These are phyloP conservation scores for Ambrosiella cleistominuta DNA, from an alignment of 2,329 filamentous ascomycete species.

Conservation along the genomic window DNA sequence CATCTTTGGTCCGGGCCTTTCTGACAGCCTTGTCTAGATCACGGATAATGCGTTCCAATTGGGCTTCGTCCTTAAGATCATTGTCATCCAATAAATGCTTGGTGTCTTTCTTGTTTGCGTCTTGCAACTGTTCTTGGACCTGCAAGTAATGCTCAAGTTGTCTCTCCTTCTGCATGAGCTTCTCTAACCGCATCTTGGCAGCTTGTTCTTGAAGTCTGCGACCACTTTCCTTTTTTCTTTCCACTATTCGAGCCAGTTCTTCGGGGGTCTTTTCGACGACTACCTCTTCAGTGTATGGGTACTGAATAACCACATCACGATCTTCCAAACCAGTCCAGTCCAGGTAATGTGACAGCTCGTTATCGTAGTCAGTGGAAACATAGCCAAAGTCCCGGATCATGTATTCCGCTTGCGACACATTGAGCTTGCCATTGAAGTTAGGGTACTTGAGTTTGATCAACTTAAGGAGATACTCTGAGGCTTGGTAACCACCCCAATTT, in stretches of 20 bases:
- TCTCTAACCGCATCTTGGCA: constrained; percentile 90
- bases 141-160: constrained; percentile 88
- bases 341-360: constrained; percentile 57
- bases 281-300: constrained; percentile 82
- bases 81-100: constrained; percentile 73
- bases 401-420: constrained; percentile 69
- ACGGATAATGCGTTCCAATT: constrained; percentile 67
- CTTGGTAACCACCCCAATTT: constrained; percentile 89
- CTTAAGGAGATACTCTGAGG: constrained; percentile 79
- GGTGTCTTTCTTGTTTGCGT: constrained; percentile 79
- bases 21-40: constrained; percentile 83
- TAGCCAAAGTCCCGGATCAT: constrained; percentile 83
- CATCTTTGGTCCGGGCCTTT: constrained; percentile 80
- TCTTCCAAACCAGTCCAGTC: constrained; percentile 90
- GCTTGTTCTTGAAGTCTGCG: constrained; percentile 85
- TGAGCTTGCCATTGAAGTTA: constrained; percentile 70
- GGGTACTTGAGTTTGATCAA: constrained; percentile 84
- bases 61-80: constrained; percentile 78
- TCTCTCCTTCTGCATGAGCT: constrained; percentile 86
- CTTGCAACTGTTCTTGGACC: constrained; percentile 52
- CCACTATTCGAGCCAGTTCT: constrained; percentile 74
- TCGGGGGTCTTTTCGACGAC: constrained; percentile 85
- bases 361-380: constrained; percentile 65
- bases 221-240: constrained; percentile 89
- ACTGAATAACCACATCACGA: constrained; percentile 74